These are phyloP conservation scores for Neurospora intermedia DNA, from an alignment of 495 filamentous ascomycete species.

Conservation along the genomic window DNA sequence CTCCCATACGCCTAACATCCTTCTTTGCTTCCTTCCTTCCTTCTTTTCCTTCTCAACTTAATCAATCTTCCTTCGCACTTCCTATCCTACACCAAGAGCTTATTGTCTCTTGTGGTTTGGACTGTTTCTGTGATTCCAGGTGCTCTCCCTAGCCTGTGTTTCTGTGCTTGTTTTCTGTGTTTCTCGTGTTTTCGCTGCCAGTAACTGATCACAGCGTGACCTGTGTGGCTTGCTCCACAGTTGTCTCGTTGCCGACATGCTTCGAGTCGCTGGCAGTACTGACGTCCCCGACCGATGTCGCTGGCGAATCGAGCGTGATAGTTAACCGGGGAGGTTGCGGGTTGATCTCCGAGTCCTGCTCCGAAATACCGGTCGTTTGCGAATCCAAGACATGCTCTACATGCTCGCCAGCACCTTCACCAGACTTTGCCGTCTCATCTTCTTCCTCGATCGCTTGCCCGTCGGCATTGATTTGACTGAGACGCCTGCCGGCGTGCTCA, in stretches of 20 bases:
- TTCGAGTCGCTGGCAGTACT: conserved; percentile 22
- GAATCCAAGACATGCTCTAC: neutral
- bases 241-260: conserved; percentile 25
- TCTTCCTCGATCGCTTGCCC: conserved; percentile 1
- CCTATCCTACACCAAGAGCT: neutral
- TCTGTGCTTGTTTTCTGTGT: neutral
- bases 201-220: conserved; percentile 22
- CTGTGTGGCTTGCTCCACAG: conserved; percentile 18
- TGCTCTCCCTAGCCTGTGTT: neutral
- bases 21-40: neutral
- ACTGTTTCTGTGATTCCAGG: neutral
- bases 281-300: conserved; percentile 6
- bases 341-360: conserved; percentile 2
- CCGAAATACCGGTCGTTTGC: neutral
- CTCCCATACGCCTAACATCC: neutral
- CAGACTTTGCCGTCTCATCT: neutral
- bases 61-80: neutral
- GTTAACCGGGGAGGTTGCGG: conserved; percentile 23
- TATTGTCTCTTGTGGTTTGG: neutral
- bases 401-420: conserved; percentile 1
- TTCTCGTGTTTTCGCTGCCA: neutral
- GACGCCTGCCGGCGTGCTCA: conserved; percentile 20
- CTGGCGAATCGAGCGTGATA: conserved; percentile 32
- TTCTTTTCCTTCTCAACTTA: neutral
- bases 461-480: conserved; percentile 19